Evolutionary conservation across 495 filamentous ascomycete genomes (phyloP).

Genomic region (Margaritispora aquatica): DNA sequence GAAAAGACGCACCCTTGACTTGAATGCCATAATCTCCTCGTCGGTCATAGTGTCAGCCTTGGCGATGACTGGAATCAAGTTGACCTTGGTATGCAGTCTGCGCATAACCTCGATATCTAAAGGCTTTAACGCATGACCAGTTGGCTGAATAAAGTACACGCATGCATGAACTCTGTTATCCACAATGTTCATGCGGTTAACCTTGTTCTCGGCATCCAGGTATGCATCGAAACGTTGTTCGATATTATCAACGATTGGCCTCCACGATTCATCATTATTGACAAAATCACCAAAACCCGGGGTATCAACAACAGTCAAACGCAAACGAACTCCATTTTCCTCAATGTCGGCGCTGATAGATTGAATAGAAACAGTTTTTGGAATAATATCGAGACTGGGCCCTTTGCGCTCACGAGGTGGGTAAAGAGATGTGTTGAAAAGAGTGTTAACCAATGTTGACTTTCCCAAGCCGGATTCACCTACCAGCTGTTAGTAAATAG

Average conservation of each 20-base stretch:
- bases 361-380: constrained; percentile 98
- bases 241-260: constrained; percentile 98
- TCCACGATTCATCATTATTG: constrained; percentile 99
- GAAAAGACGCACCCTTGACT: constrained; percentile 71
- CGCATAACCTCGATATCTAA: constrained; percentile 99
- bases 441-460: constrained; percentile 97
- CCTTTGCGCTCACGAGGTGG: constrained; percentile 96
- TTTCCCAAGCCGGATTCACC: constrained; percentile 99
- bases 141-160: constrained; percentile 99
- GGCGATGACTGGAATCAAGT: constrained; percentile 97
- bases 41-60: constrained; percentile 98
- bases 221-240: constrained; percentile 98
- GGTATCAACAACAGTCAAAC: constrained; percentile 94
- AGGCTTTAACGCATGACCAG: constrained; percentile 98
- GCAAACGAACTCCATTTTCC: constrained; percentile 96
- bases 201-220: constrained; percentile 98
- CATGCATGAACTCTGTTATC: constrained; percentile 98
- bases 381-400: constrained; percentile 94
- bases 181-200: constrained; percentile 98
- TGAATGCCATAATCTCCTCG: constrained; percentile 90
- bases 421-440: constrained; percentile 99
- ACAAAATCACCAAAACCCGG: constrained; percentile 99
- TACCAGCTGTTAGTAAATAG: constrained; percentile 29
- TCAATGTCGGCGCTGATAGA: constrained; percentile 98
- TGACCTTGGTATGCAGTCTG: constrained; percentile 98